These are phyloP conservation scores for Ceratocystis eucalypticola DNA, from an alignment of 2,329 filamentous ascomycete species.

Conservation along the genomic window DNA sequence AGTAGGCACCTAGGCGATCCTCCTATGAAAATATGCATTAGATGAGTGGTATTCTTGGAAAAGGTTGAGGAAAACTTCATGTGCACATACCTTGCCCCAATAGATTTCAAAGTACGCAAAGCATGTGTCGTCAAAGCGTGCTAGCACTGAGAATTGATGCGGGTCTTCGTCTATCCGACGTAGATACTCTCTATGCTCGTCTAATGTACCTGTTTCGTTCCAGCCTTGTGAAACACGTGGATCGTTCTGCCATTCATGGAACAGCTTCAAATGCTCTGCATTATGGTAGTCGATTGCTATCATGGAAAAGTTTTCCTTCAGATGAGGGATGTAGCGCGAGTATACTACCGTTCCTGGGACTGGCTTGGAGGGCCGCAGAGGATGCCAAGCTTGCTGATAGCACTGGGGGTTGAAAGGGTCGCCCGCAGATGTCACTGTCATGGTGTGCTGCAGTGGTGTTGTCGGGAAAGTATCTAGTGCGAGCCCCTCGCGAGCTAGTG, in stretches of 20 bases:
- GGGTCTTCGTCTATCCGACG: slow-evolving; percentile 54
- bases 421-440: slow-evolving; percentile 29
- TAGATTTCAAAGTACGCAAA: slow-evolving; percentile 75
- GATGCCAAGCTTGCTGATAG: slow-evolving; percentile 49
- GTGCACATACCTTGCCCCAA: slow-evolving; percentile 46
- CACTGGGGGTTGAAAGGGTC: slow-evolving; percentile 31
- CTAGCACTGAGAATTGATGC: slow-evolving; percentile 57
- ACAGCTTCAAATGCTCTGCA: slow-evolving; percentile 50
- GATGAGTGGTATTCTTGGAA: slow-evolving; percentile 5
- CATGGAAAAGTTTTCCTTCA: slow-evolving; percentile 65
- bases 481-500: slow-evolving; percentile 25
- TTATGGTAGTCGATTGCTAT: slow-evolving; percentile 56
- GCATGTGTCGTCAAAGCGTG: slow-evolving; percentile 53
- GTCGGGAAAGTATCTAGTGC: slow-evolving; percentile 36
- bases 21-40: slow-evolving; percentile 30
- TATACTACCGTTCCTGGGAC: slow-evolving; percentile 57
- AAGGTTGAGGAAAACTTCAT: not conserved
- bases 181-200: slow-evolving; percentile 61
- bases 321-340: slow-evolving; percentile 63
- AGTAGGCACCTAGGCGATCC: slow-evolving; percentile 43
- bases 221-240: slow-evolving; percentile 67
- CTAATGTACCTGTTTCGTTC: slow-evolving; percentile 65
- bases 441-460: slow-evolving; percentile 36
- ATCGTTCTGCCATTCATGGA: slow-evolving; percentile 74
- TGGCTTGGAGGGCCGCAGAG: slow-evolving; percentile 58